These are phyloP conservation scores for Lyophyllum decastes DNA, from an alignment of 768 basidiomycete genomes.

Conservation along the genomic window DNA sequence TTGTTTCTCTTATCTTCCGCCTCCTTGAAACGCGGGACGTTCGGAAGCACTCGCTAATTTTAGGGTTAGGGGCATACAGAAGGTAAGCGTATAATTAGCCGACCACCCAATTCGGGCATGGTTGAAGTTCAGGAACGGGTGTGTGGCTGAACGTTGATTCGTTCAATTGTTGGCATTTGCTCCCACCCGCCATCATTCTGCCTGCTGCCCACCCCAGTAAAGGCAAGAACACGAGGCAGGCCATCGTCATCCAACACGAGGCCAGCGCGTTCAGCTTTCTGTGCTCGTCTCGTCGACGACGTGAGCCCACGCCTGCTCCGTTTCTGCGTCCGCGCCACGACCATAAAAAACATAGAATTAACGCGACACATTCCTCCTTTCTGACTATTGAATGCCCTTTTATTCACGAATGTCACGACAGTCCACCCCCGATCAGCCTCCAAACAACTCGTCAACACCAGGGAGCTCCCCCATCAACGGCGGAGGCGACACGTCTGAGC, in stretches of 20 bases:
- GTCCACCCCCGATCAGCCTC: constrained; percentile 29
- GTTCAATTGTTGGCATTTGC: constrained; percentile 13
- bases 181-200: constrained; percentile 21
- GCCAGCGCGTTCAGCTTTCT: constrained; percentile 34
- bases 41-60: not conserved
- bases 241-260: constrained; percentile 45
- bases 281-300: constrained; percentile 18
- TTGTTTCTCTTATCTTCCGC: not conserved
- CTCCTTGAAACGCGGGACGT: constrained; percentile 10
- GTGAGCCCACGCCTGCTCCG: constrained; percentile 15
- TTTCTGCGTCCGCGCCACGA: constrained; percentile 5
- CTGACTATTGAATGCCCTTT: constrained; percentile 24
- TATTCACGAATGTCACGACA: constrained; percentile 41
- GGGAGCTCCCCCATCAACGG: constrained; percentile 22
- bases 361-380: constrained; percentile 31
- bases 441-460: constrained; percentile 24
- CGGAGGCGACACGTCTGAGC: constrained; percentile 23
- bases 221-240: constrained; percentile 52
- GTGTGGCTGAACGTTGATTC: constrained; percentile 9
- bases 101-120: constrained; percentile 15
- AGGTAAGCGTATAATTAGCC: constrained; percentile 13
- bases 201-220: constrained; percentile 31
- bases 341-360: constrained; percentile 20
- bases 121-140: constrained; percentile 28
- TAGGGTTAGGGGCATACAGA: constrained; percentile 19